Percentiles rank a stretch among this genome's conserved stretches.
Evolutionary conservation across 768 basidiomycete species (phyloP).

Genomic region (Scleroderma bovista): DNA sequence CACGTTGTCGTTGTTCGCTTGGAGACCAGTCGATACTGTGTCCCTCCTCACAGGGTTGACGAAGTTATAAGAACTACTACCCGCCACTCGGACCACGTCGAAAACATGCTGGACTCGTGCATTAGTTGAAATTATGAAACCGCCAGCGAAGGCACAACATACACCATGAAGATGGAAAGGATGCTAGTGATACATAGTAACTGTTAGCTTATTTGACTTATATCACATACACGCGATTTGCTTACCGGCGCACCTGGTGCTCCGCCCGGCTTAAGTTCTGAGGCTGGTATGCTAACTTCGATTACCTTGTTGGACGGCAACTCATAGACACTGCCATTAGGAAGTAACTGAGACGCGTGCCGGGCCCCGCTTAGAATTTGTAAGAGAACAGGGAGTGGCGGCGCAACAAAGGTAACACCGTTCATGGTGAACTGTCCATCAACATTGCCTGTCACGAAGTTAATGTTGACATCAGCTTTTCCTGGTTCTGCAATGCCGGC

Average conservation of each 20-base stretch:
- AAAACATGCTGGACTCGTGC: slow-evolving; percentile 30
- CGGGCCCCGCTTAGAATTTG: slow-evolving; percentile 53
- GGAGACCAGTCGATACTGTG: slow-evolving; percentile 30
- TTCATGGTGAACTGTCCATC: slow-evolving; percentile 24
- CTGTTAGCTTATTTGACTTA: not conserved
- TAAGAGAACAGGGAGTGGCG: slow-evolving; percentile 47
- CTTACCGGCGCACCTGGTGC: slow-evolving; percentile 8
- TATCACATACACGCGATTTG: not conserved
- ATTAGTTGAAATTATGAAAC: not conserved
- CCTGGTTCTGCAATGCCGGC: slow-evolving; percentile 31
- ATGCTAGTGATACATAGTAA: slow-evolving; percentile 22
- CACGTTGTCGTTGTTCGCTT: slow-evolving; percentile 31
- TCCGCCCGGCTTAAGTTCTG: not conserved
- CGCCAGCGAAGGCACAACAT: slow-evolving; percentile 9
- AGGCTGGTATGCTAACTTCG: slow-evolving; percentile 28
- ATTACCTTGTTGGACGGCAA: slow-evolving; percentile 43
- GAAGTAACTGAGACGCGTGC: slow-evolving; percentile 43
- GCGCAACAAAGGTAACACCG: slow-evolving; percentile 30
- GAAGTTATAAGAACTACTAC: slow-evolving; percentile 35
- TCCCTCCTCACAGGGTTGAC: slow-evolving; percentile 50
- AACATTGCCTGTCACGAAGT: slow-evolving; percentile 12
- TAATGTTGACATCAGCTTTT: slow-evolving; percentile 28
- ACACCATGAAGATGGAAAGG: slow-evolving; percentile 42
- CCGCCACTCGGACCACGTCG: slow-evolving; percentile 36
- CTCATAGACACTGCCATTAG: slow-evolving; percentile 40